Evolutionary conservation across 768 basidiomycete genomes (phyloP), one percentile per base, ranked within the genome.

Genomic region (Myochromella boudieri): DNA sequence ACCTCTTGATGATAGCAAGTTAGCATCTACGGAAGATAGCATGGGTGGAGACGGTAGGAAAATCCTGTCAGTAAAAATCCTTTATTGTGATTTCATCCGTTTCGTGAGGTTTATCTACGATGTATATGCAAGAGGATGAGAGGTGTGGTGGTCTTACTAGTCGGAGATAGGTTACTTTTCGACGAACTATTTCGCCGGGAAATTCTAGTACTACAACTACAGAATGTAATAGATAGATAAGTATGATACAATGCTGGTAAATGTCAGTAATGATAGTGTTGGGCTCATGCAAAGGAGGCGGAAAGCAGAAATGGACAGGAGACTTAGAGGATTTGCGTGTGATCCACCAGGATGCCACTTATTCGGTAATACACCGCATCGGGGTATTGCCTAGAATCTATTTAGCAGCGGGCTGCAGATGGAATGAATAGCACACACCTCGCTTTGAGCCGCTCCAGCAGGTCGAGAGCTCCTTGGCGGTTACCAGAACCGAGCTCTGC

Each of bases 401-500:
- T 17, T 38, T 37, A 28, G 24, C 15, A 20, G 25, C 1, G 3
- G 6, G 33, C 27, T 14, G n/a, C 20, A 36, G 41, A 12, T 2
- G 5, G 26, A 4, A 32, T 6, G 4, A n/a, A 20, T 12, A 2
- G 43, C 22, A 70, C 80, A 25, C 54, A 87, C 85, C 91, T 78
- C 58, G 82, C 76, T 65, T 80, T 82, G 55, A 94, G 67, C 37
- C 91, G 77, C 44, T 81, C 76, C 24, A 95, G 71, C 0, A 97
- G 71, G 2, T 72, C 78, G 3, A 80, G 37, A 0, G 95, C 95
- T 9, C 75, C 74, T 37, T 83, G 78, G 10, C 82, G 80, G 55
- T 91, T 80, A 10, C 90, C 90, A 41, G 76, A 80, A 15, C 83
- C 83, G 9, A 98, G 74, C 62, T 99, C 97, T 1, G 89, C 90